phyloP scores from a whole-genome alignment of 208 protist species.

The Acanthamoeba royreba region DNA sequence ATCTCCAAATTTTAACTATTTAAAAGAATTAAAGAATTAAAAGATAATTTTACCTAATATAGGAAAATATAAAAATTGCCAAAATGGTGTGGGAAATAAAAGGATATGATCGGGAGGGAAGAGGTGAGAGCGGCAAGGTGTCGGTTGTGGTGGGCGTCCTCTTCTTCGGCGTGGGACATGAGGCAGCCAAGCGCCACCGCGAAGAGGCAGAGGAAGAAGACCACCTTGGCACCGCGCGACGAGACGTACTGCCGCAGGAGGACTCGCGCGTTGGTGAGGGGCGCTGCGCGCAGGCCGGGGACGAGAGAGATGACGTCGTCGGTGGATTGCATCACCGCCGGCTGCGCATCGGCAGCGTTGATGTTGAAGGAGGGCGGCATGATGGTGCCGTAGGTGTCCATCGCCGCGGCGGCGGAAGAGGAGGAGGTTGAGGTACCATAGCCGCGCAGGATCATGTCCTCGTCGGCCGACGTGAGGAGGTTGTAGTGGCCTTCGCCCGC shows the following conservation, averaged over 20 bases:
- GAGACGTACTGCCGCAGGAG: background rate
- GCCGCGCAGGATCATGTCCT: background rate
- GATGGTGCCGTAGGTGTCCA: background rate
- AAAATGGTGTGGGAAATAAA: background rate
- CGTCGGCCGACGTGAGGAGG: background rate
- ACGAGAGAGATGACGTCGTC: background rate
- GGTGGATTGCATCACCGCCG: too few species aligned
- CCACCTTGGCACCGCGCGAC: background rate
- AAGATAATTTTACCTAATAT: background rate
- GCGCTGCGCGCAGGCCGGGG: background rate
- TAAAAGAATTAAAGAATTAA: background rate
- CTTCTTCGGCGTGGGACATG: background rate
- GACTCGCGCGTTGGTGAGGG: background rate
- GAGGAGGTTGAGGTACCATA: background rate
- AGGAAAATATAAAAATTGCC: too few species aligned
- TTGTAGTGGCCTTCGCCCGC: background rate
- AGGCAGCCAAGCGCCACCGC: background rate
- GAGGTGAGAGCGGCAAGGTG: background rate
- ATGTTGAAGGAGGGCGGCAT: background rate
- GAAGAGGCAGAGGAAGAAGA: background rate
- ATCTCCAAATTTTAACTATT: too few species aligned
- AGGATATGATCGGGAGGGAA: constrained; percentile 1
- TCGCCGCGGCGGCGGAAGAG: too few species aligned
- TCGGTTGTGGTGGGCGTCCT: background rate
- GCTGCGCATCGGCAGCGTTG: background rate